Base-by-base conservation (phyloP, 306 rosid genomes). In the Pachyrhizus erosus region DNA sequence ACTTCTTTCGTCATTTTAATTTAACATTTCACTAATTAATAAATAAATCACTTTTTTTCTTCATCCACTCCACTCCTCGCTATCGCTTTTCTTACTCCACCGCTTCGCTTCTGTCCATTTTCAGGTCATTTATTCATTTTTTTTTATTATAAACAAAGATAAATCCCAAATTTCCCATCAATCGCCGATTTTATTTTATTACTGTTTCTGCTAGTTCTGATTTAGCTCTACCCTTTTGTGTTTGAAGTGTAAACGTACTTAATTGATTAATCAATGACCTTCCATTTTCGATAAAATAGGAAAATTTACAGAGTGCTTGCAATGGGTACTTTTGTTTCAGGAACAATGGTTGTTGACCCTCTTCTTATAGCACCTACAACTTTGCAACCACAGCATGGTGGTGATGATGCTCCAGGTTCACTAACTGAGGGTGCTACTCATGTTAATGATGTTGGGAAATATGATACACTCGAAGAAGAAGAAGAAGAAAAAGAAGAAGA, bases 321-420 rank as follows among this genome's bases (percentile, higher is more conserved):
- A 4, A 24, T 58, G 34, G 33, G 20, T 61, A 7, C 21, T 12
- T 69, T 45, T 68, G 21, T 67, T 82, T 69, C 74, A 77, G 79
- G 48, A 78, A 48, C 73, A 80, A 89, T 85, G 92, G 80, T 60
- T 48, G 86, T 85, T 58, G 92, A 89, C 31, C 80, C 37, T 14
- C 21, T 60, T 68, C 78, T 73, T 46, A 34, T 55, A 27, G 83
- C 84, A 34, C 20, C 69, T 61, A 18, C 68, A 60, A 26, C 37
- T 60, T 26, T 61, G 68, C 67, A 15, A 64, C 89, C 24, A 78
- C 83, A 70, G 62, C 77, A 83, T 73, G 87, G 34, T 78, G 75
- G 72, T 45, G 92, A 83, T 42, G 48, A 83, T 42, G 48, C 64
- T 9, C 23, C 9, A 11, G 86, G 70, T 51, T 70, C 91, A 77